Conservation (phyloP, 352 stramenopile species). For the Phytophthora colocasiae region DNA sequence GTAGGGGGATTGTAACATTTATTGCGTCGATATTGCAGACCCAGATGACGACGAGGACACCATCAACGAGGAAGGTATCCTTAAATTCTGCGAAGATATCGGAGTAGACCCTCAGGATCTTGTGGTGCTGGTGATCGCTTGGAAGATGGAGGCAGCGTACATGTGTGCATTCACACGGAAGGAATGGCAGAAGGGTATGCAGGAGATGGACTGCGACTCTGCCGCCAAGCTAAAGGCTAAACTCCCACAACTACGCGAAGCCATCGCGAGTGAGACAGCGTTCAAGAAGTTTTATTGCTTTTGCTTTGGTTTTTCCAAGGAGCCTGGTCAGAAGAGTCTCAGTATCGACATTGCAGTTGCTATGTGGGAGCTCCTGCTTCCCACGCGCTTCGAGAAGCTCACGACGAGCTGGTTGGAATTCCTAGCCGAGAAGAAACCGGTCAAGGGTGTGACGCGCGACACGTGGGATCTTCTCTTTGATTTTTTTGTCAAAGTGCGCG, state of each 20-base stretch:
- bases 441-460: conserved; percentile 86
- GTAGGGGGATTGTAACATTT: background rate
- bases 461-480: conserved; percentile 89
- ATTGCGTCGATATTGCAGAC: conserved; percentile 17
- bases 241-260: conserved; percentile 60
- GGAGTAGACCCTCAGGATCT: conserved; percentile 80
- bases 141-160: conserved; percentile 87
- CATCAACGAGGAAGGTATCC: conserved; percentile 79
- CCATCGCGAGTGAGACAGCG: conserved; percentile 54
- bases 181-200: conserved; percentile 85
- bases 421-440: conserved; percentile 74
- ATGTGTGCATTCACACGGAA: conserved; percentile 90
- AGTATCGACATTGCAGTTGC: conserved; percentile 85
- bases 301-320: conserved; percentile 90
- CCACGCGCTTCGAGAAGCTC: conserved; percentile 68
- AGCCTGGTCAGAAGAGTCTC: conserved; percentile 88
- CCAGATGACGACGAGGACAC: conserved; percentile 64
- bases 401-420: conserved; percentile 82
- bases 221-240: conserved; percentile 62
- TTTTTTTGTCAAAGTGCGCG: conserved; percentile 85
- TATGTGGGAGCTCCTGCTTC: conserved; percentile 89
- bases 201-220: conserved; percentile 79
- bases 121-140: conserved; percentile 85
- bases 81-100: conserved; percentile 85
- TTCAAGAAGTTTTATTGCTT: conserved; percentile 92